Evolutionary conservation across 2,329 filamentous ascomycete species (phyloP), one percentile per base, ranked within the genome.

Genomic region (Penicillium oxalicum): DNA sequence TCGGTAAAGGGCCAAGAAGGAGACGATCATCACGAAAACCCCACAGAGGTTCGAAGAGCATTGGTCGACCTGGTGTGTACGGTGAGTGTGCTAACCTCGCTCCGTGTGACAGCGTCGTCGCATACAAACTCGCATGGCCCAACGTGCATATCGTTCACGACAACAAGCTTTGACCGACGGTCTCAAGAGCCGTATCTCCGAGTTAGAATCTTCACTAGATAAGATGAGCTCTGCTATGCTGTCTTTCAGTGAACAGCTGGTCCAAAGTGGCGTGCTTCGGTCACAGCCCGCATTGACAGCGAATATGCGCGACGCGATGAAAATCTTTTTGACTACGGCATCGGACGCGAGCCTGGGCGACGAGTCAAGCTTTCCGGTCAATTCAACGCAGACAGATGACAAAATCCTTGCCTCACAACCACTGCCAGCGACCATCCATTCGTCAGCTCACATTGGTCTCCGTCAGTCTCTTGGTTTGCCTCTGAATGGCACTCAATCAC

Each of bases 111-210:
- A 62, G 60, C 58, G 58, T 34, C 49, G 60, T 7, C 58, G 60
- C 27, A 55, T 54, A 51, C 60, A 62, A 47, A 60, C 59, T 32
- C 58, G 60, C 32, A 49, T 60, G 34, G 60, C 58, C 12, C 60
- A 62, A 50, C 56, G 58, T 5, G 60, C 60, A 3, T 62, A 61
- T 48, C 58, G 60, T 13, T 61, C 57, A 12, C 57, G 60, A 26
- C 61, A 61, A 37, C 57, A 62, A 47, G 57, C 54, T 4, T 54
- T 46, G 29, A 44, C 58, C 9, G 50, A 52, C n/a, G 47, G 47
- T 9, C 50, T 59, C 9, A 57, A 53, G 24, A 48, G 39, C 26
- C 60, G 57, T 13, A 57, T 62, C 24, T 45, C 48, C 1, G 39
- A 54, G 38, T 29, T 62, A 25, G 60, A 62, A 35, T 33, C 44